These are phyloP conservation scores for Zarea fungicola DNA, from an alignment of 2,329 filamentous ascomycete genomes.

Conservation along the genomic window DNA sequence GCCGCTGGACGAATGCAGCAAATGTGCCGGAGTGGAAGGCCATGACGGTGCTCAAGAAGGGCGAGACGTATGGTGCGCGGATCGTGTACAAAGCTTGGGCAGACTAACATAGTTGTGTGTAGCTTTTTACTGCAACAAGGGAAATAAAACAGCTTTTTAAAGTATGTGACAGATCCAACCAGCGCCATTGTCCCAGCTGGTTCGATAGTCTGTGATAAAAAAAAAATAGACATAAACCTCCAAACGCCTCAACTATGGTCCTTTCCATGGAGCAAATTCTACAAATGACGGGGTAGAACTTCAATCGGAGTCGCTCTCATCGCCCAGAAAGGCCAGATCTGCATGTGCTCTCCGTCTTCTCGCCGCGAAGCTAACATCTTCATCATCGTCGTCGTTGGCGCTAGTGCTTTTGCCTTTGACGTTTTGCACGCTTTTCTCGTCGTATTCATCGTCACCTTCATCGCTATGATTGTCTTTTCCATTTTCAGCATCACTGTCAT, in stretches of 20 bases:
- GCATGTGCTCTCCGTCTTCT: slow-evolving; percentile 43
- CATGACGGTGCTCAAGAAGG: slow-evolving; percentile 78
- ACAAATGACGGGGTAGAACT: too few species aligned
- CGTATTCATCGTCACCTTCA: slow-evolving; percentile 21
- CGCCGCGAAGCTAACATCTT: slow-evolving; percentile 34
- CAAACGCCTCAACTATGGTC: too few species aligned
- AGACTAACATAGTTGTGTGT: slow-evolving; percentile 42
- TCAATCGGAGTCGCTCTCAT: slow-evolving; percentile 61
- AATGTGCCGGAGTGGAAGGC: slow-evolving; percentile 76
- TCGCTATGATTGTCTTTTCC: slow-evolving; percentile 25
- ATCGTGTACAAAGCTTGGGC: slow-evolving; percentile 86
- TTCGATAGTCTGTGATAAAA: too few species aligned
- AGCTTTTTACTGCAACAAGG: too few species aligned
- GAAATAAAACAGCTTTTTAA: too few species aligned
- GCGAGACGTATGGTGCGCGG: slow-evolving; percentile 72
- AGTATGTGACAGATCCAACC: too few species aligned
- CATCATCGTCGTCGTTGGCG: slow-evolving; percentile 25
- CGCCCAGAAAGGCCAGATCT: slow-evolving; percentile 61
- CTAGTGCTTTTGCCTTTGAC: too few species aligned
- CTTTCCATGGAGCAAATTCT: too few species aligned
- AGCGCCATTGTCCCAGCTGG: too few species aligned
- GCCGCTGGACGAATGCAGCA: slow-evolving; percentile 81
- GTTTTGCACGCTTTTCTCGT: slow-evolving; percentile 19
- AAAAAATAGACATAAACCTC: too few species aligned
- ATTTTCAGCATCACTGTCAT: slow-evolving; percentile 25